phyloP scores from a whole-genome alignment of 2,329 filamentous ascomycete species.

The Nectriaceae sp. region DNA sequence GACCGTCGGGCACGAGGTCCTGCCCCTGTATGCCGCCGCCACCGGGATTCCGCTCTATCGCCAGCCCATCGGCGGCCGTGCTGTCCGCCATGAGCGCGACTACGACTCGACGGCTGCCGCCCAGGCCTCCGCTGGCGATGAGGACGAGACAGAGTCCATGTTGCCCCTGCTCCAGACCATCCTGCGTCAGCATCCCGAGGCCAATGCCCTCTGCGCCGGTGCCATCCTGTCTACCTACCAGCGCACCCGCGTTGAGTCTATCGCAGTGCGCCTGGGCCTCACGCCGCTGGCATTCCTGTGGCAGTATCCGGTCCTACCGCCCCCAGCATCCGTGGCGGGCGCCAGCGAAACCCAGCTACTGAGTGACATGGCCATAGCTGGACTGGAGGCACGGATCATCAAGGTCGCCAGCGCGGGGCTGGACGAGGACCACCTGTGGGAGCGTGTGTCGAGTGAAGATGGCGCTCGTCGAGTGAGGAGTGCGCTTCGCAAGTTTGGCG shows the following conservation, averaged over 20 bases:
- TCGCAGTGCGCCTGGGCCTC: conserved; percentile 82
- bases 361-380: conserved; percentile 75
- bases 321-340: conserved; percentile 37
- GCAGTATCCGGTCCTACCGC: conserved; percentile 80
- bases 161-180: conserved; percentile 72
- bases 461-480: conserved; percentile 50
- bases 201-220: conserved; percentile 85
- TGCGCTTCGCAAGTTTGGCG: conserved; percentile 68
- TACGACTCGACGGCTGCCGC: conserved; percentile 51
- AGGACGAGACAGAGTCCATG: conserved; percentile 89
- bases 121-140: conserved; percentile 8
- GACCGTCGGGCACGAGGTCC: conserved; percentile 85
- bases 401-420: conserved; percentile 93
- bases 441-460: conserved; percentile 65
- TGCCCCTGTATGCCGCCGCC: conserved; percentile 80
- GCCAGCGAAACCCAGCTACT: conserved; percentile 62
- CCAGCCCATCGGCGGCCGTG: conserved; percentile 70
- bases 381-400: conserved; percentile 86
- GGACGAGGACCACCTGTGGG: conserved; percentile 79
- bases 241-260: conserved; percentile 90
- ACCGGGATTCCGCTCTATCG: conserved; percentile 84
- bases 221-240: conserved; percentile 96
- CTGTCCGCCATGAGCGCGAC: conserved; percentile 70
- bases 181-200: conserved; percentile 69
- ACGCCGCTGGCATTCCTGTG: conserved; percentile 85